Conservation (phyloP, 1,284 basidiomycete species). For the Microbotryum scabiosae region DNA sequence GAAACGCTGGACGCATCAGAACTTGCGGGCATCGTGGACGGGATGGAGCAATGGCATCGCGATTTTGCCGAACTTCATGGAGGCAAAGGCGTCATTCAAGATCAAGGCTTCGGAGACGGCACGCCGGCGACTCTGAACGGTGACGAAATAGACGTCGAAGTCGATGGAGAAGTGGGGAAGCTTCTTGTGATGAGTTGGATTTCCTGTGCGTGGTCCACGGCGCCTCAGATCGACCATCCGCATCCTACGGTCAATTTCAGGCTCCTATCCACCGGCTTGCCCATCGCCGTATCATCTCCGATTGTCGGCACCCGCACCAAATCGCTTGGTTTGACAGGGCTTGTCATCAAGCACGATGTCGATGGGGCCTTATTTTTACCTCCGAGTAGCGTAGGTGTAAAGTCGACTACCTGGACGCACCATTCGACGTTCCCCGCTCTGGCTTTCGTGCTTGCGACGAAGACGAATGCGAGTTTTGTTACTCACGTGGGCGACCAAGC, state of each 20-base stretch:
- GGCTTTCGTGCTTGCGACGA: slow-evolving; percentile 87
- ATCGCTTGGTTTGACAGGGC: slow-evolving; percentile 37
- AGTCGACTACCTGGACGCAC: slow-evolving; percentile 58
- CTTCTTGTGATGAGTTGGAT: slow-evolving; percentile 57
- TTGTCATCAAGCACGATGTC: slow-evolving; percentile 68
- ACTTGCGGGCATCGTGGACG: slow-evolving; percentile 65
- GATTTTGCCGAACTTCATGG: slow-evolving; percentile 44
- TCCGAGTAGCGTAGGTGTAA: slow-evolving; percentile 28
- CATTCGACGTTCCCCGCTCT: slow-evolving; percentile 73
- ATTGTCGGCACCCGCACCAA: neutral
- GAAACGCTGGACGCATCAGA: slow-evolving; percentile 83
- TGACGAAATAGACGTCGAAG: slow-evolving; percentile 75
- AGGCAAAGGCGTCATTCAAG: slow-evolving; percentile 47
- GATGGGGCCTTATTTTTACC: slow-evolving; percentile 67
- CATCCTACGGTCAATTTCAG: slow-evolving; percentile 9
- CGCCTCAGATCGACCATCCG: slow-evolving; percentile 6
- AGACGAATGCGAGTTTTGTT: slow-evolving; percentile 75
- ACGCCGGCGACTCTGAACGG: slow-evolving; percentile 61
- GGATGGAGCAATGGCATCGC: slow-evolving; percentile 66
- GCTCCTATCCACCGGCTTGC: slow-evolving; percentile 21
- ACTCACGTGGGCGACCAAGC: slow-evolving; percentile 53
- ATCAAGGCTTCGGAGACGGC: slow-evolving; percentile 54
- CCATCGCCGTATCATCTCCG: slow-evolving; percentile 9
- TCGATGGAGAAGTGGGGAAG: slow-evolving; percentile 51
- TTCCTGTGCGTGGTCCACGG: slow-evolving; percentile 25